These are phyloP conservation scores for Colletotrichum gigasporum DNA, from an alignment of 2,329 filamentous ascomycete species.

Conservation along the genomic window DNA sequence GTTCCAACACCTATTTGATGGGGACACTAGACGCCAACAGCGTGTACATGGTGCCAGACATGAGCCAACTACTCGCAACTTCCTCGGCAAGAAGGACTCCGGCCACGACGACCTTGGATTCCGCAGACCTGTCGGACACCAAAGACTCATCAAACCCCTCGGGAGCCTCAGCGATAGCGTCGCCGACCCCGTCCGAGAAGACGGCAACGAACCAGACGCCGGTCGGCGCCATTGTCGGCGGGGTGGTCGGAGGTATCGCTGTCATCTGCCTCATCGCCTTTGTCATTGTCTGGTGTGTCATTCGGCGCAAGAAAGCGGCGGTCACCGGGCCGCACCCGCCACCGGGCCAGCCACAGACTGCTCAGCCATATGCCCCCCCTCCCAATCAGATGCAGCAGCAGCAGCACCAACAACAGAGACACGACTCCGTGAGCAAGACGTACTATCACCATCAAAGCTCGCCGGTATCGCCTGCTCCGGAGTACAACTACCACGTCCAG, in stretches of 20 bases:
- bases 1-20: neutral
- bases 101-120: neutral
- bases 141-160: neutral
- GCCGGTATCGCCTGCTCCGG: neutral
- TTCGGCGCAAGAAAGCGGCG: slow-evolving; percentile 34
- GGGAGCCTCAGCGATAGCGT: neutral
- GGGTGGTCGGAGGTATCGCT: slow-evolving; percentile 46
- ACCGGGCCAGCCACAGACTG: neutral
- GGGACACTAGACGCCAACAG: neutral
- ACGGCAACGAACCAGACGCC: too few relatives aligned
- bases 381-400: neutral
- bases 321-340: neutral
- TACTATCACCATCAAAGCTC: neutral
- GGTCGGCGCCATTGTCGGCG: slow-evolving; percentile 46
- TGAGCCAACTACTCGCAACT: neutral
- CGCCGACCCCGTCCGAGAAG: too few relatives aligned
- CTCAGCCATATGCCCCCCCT: neutral
- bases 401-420: neutral
- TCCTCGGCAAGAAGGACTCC: neutral
- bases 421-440: neutral
- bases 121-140: too few relatives aligned
- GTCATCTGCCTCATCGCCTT: slow-evolving; percentile 40
- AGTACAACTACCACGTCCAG: neutral
- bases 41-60: neutral
- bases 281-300: slow-evolving; percentile 39